phyloP scores from a whole-genome alignment of 1,284 basidiomycete species.

The Rugosomyces carneus region DNA sequence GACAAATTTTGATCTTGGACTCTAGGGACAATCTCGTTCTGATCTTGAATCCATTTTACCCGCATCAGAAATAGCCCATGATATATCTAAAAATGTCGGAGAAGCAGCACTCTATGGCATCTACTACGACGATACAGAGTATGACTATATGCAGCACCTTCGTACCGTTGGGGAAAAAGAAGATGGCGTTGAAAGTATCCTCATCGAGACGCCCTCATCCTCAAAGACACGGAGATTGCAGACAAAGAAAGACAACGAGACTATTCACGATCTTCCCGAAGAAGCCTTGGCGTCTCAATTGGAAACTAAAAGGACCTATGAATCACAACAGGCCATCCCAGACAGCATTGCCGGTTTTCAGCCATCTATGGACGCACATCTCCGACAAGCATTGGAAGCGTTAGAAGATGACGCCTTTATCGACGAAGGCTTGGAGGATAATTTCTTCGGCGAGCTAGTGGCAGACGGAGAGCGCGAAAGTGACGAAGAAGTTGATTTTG shows the following conservation, averaged over 20 bases:
- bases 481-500: conserved; percentile 54
- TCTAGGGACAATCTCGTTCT: conserved; percentile 69
- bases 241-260: conserved; percentile 30
- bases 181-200: conserved; percentile 70
- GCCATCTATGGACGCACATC: conserved; percentile 95
- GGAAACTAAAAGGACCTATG: conserved; percentile 73
- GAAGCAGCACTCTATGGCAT: conserved; percentile 91
- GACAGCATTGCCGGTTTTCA: conserved; percentile 85
- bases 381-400: conserved; percentile 91
- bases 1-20: conserved; percentile 9
- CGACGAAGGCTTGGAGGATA: conserved; percentile 64
- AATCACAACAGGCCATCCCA: conserved; percentile 71
- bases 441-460: conserved; percentile 72
- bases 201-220: conserved; percentile 65
- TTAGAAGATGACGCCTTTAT: conserved; percentile 96
- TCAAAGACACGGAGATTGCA: conserved; percentile 28
- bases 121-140: conserved; percentile 96
- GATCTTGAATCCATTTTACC: conserved; percentile 64
- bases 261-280: conserved; percentile 54
- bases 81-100: conserved; percentile 54
- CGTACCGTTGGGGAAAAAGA: conserved; percentile 67
- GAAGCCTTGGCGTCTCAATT: conserved; percentile 67
- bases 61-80: conserved; percentile 52
- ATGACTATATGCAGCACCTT: conserved; percentile 99
- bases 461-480: conserved; percentile 61